Percentiles rank a stretch among this genome's conserved stretches.
phyloP scores from a whole-genome alignment of 805 yeast genomes.

The Candida odintsovae region DNA sequence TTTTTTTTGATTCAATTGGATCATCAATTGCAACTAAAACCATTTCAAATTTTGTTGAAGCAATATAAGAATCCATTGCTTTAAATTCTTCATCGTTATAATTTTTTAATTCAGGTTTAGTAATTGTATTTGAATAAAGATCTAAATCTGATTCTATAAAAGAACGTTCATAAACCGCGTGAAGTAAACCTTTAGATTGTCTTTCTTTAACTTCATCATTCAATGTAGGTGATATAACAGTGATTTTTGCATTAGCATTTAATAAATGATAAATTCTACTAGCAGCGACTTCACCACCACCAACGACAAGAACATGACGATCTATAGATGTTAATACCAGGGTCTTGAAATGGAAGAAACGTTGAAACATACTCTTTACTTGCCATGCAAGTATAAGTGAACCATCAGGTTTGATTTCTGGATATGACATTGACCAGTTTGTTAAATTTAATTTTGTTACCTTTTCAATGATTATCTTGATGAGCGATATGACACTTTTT shows the following conservation, averaged over 20 bases:
- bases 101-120: slow-evolving; percentile 6
- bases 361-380: slow-evolving; percentile 40
- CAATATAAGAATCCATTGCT: slow-evolving; percentile 26
- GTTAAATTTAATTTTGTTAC: too few relatives aligned
- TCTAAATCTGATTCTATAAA: slow-evolving; percentile 43
- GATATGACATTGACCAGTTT: slow-evolving; percentile 1
- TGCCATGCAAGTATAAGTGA: slow-evolving; percentile 73
- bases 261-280: slow-evolving; percentile 62
- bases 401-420: slow-evolving; percentile 33
- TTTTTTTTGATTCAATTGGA: slow-evolving; percentile 48
- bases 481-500: not conserved
- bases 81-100: slow-evolving; percentile 19
- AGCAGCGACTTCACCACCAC: slow-evolving; percentile 75
- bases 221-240: slow-evolving; percentile 49
- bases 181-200: slow-evolving; percentile 35
- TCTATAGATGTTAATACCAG: slow-evolving; percentile 21
- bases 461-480: not conserved
- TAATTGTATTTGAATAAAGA: slow-evolving; percentile 35
- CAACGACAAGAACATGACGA: slow-evolving; percentile 64
- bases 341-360: not conserved
- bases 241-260: slow-evolving; percentile 63
- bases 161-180: slow-evolving; percentile 35
- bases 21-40: slow-evolving; percentile 76
- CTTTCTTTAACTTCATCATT: slow-evolving; percentile 31
- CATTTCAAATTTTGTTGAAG: slow-evolving; percentile 42